Percentiles rank a stretch among this genome's conserved stretches.
phyloP scores from a whole-genome alignment of 192 early-diverging fungal genomes.

The Backusella psychrophila region DNA sequence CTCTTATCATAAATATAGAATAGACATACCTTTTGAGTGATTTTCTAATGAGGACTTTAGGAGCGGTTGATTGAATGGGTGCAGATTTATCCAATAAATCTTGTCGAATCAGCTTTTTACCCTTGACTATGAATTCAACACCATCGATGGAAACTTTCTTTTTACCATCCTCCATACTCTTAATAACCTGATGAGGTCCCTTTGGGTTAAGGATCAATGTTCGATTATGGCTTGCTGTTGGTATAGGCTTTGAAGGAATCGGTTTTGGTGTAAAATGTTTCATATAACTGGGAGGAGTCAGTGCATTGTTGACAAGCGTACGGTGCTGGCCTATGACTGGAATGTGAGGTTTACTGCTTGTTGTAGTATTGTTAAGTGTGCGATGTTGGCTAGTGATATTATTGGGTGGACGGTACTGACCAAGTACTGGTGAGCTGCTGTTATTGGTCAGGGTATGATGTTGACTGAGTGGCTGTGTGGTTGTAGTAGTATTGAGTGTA shows the following conservation, averaged over 20 bases:
- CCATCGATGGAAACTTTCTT: slow-evolving; percentile 22
- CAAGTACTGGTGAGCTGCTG: neutral
- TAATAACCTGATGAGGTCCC: neutral
- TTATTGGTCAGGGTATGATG: neutral
- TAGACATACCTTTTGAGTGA: slow-evolving; percentile 14
- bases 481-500: neutral
- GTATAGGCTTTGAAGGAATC: neutral
- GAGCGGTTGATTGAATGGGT: neutral
- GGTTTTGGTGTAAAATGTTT: neutral
- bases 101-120: slow-evolving; percentile 24
- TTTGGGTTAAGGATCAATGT: slow-evolving; percentile 5
- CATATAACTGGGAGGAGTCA: neutral
- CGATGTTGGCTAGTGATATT: neutral
- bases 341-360: neutral
- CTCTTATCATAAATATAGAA: neutral
- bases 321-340: neutral
- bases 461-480: neutral
- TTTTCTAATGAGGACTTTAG: slow-evolving; percentile 10
- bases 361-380: neutral
- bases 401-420: neutral
- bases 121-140: slow-evolving; percentile 24
- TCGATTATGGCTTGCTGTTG: neutral
- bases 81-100: slow-evolving; percentile 4
- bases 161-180: neutral
- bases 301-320: neutral